These are phyloP conservation scores for Trichoderma asperelloides DNA, from an alignment of 495 filamentous ascomycete species.

Conservation along the genomic window DNA sequence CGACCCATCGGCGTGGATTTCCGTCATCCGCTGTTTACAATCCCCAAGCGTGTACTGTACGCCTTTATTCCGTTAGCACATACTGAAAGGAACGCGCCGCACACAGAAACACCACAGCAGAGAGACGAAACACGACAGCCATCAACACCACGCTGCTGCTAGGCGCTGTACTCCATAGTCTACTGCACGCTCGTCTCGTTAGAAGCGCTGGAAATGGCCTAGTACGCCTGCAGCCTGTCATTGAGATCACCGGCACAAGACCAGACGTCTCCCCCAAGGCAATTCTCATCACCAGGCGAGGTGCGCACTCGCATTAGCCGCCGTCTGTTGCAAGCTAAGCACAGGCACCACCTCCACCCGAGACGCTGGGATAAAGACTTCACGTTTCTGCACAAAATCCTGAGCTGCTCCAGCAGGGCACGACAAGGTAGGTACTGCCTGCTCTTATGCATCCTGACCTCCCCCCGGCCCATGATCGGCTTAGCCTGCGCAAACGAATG, in stretches of 20 bases:
- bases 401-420: too few species aligned
- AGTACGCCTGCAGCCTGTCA: constrained; percentile 4
- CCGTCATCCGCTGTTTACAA: too few species aligned
- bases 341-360: constrained; percentile 2
- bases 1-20: too few species aligned
- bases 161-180: background rate
- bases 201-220: constrained; percentile 3
- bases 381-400: background rate
- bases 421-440: background rate
- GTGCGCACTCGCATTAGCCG: background rate
- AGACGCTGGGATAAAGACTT: background rate
- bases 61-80: too few species aligned
- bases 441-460: constrained; percentile 1
- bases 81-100: background rate
- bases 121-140: background rate
- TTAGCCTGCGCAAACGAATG: background rate
- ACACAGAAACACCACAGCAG: background rate
- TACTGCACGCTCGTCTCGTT: background rate
- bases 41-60: too few species aligned
- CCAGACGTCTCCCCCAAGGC: background rate
- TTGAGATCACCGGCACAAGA: background rate
- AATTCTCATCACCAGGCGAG: background rate
- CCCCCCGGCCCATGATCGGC: constrained; percentile 2
- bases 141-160: background rate
- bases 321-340: background rate